These are phyloP conservation scores for Russula vinacea DNA, from an alignment of 768 basidiomycete genomes.

Conservation along the genomic window DNA sequence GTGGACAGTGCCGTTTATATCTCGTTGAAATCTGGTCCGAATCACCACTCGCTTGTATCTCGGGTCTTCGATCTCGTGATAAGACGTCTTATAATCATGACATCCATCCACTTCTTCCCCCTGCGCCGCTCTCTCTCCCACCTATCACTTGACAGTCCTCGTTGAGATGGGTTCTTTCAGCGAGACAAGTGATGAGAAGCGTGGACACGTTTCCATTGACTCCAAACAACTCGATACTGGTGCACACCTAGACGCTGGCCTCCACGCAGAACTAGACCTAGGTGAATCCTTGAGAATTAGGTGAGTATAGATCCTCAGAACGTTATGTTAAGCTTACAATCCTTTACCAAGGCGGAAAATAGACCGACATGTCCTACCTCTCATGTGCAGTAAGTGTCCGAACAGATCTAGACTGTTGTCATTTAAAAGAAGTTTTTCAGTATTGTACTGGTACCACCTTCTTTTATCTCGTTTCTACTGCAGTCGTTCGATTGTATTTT, in stretches of 20 bases:
- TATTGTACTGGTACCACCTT: conserved; percentile 50
- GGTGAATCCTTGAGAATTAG: conserved; percentile 51
- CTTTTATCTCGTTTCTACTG: no score
- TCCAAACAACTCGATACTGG: conserved; percentile 58
- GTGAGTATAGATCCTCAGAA: conserved; percentile 28
- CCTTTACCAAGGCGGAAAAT: conserved; percentile 47
- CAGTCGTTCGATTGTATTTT: no score
- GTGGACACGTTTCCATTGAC: conserved; percentile 38
- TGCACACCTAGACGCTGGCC: conserved; percentile 52
- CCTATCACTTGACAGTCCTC: background rate
- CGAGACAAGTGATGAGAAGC: conserved; percentile 21
- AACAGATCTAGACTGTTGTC: background rate
- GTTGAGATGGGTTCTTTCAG: conserved; percentile 19
- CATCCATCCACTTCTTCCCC: no score
- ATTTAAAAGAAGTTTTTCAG: conserved; percentile 35
- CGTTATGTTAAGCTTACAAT: conserved; percentile 31
- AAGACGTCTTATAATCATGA: background rate
- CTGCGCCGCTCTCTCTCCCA: no score
- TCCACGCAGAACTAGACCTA: conserved; percentile 46
- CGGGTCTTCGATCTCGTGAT: background rate
- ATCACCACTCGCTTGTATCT: background rate
- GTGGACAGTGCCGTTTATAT: background rate
- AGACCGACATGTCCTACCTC: conserved; percentile 60
- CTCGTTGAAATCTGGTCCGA: background rate
- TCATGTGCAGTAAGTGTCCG: conserved; percentile 62